A percentile compares a stretch with the other conserved stretches of the same genome.
These are phyloP conservation scores for Plasmopara viticola DNA, from an alignment of 352 stramenopile species.

Conservation along the genomic window DNA sequence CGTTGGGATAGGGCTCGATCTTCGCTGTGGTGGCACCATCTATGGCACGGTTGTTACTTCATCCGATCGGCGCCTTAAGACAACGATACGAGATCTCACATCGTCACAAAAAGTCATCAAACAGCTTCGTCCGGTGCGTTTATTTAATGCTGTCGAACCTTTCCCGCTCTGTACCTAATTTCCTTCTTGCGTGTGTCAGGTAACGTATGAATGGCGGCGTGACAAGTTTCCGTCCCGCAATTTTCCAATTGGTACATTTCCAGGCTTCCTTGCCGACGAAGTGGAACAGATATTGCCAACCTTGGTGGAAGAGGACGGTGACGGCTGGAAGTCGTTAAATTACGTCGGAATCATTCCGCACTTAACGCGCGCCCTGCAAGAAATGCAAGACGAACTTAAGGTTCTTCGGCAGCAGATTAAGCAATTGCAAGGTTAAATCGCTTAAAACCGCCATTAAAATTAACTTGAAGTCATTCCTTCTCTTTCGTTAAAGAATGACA, in stretches of 20 bases:
- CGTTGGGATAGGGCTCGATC: slow-evolving; percentile 22
- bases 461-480: slow-evolving; percentile 10
- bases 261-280: slow-evolving; percentile 65
- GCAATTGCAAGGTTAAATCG: slow-evolving; percentile 14
- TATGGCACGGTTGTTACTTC: slow-evolving; percentile 6
- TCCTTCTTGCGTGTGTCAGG: slow-evolving; percentile 18
- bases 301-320: slow-evolving; percentile 40
- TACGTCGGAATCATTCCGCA: slow-evolving; percentile 55
- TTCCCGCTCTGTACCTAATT: neutral
- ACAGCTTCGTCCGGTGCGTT: slow-evolving; percentile 35
- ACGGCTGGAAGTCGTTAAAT: slow-evolving; percentile 48
- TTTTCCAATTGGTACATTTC: slow-evolving; percentile 30
- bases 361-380: slow-evolving; percentile 49
- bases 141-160: neutral
- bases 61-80: slow-evolving; percentile 40
- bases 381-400: slow-evolving; percentile 34
- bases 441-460: slow-evolving; percentile 7
- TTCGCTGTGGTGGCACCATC: slow-evolving; percentile 20
- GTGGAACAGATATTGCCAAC: slow-evolving; percentile 48
- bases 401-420: slow-evolving; percentile 8
- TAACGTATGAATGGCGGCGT: slow-evolving; percentile 43
- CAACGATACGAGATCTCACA: slow-evolving; percentile 17
- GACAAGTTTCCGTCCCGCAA: slow-evolving; percentile 35
- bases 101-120: slow-evolving; percentile 21
- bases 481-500: slow-evolving; percentile 6